Conservation (phyloP, 2,329 filamentous ascomycete genomes). For the Aureobasidium melanogenum region DNA sequence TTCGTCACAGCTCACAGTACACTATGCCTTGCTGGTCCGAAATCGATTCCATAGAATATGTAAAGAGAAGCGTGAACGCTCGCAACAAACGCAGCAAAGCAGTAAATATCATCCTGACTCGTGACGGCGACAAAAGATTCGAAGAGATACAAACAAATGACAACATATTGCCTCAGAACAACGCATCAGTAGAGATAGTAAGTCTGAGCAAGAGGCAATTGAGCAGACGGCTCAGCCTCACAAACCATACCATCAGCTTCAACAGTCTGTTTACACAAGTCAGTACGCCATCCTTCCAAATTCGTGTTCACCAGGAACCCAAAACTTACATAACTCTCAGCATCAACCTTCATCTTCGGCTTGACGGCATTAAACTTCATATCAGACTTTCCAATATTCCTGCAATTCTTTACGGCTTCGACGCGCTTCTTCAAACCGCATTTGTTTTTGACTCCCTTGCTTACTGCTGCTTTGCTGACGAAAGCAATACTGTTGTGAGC, state of each 20-base stretch:
- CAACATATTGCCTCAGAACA: not conserved
- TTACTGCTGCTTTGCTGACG: slow-evolving; percentile 65
- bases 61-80: too few species aligned
- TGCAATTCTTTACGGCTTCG: slow-evolving; percentile 68
- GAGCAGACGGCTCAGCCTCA: slow-evolving; percentile 59
- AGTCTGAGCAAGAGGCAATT: slow-evolving; percentile 71
- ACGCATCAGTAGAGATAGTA: slow-evolving; percentile 61
- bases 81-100: not conserved
- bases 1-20: too few species aligned
- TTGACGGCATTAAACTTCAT: slow-evolving; percentile 83
- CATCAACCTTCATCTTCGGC: slow-evolving; percentile 85
- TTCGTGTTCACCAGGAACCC: not conserved
- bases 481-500: slow-evolving; percentile 70
- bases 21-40: too few species aligned
- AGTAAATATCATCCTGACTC: not conserved
- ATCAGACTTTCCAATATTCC: slow-evolving; percentile 68
- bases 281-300: slow-evolving; percentile 9
- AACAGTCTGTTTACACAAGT: slow-evolving; percentile 43
- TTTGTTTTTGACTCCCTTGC: slow-evolving; percentile 54
- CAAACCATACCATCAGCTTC: slow-evolving; percentile 73
- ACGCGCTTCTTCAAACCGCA: slow-evolving; percentile 74
- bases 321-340: slow-evolving; percentile 67
- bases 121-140: too few species aligned
- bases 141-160: too few species aligned
- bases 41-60: too few species aligned